Conservation (phyloP, 352 stramenopile genomes). For the Globisporangium polare region DNA sequence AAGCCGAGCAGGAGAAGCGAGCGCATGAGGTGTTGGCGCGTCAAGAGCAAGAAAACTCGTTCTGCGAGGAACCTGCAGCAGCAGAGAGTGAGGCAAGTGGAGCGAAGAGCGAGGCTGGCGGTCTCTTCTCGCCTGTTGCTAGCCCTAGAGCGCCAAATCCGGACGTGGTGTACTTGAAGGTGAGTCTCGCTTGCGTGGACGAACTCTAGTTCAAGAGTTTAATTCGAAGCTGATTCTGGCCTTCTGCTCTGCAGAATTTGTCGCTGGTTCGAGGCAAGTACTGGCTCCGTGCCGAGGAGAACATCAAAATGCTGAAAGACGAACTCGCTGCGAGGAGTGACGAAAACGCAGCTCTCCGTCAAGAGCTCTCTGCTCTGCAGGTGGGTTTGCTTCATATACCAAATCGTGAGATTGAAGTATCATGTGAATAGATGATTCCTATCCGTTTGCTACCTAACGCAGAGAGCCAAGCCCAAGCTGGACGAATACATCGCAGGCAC, state of each 20-base stretch:
- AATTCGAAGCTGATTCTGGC: background rate
- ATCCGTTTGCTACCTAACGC: background rate
- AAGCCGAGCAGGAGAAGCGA: slow-evolving; percentile 17
- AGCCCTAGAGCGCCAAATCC: slow-evolving; percentile 4
- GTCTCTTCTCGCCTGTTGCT: background rate
- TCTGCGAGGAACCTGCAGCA: background rate
- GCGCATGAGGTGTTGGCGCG: slow-evolving; percentile 8
- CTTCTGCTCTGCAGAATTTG: slow-evolving; percentile 1
- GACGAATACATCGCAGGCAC: background rate
- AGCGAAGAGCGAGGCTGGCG: background rate
- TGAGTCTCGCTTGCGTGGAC: background rate
- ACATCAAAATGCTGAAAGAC: slow-evolving; percentile 5
- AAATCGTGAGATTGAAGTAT: too few species aligned
- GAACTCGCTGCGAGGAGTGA: slow-evolving; percentile 2
- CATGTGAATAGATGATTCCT: too few species aligned
- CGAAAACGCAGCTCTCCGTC: background rate
- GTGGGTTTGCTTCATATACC: background rate
- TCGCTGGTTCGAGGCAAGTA: slow-evolving; percentile 9
- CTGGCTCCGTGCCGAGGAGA: slow-evolving; percentile 10
- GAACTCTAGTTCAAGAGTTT: background rate
- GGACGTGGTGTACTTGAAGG: slow-evolving; percentile 7
- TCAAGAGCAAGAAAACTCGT: slow-evolving; percentile 7
- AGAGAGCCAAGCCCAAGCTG: slow-evolving; percentile 5
- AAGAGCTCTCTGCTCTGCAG: slow-evolving; percentile 1
- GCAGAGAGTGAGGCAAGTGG: too few species aligned